Percentiles rank a stretch among this genome's conserved stretches.
Conservation (phyloP, 805 yeast species). For the Myxozyma neglecta region DNA sequence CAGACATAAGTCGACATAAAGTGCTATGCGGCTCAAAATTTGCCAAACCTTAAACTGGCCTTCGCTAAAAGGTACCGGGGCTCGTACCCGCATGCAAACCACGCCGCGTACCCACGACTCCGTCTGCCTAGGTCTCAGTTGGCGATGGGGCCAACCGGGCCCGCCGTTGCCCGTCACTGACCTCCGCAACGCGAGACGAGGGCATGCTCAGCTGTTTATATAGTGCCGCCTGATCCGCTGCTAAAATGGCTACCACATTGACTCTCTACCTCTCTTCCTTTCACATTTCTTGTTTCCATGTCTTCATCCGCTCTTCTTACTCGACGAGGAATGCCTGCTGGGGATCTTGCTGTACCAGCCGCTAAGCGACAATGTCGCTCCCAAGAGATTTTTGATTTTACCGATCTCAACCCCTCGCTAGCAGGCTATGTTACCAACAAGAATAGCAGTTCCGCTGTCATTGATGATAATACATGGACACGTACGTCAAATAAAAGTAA, state of each 20-base stretch:
- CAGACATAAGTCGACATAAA: neutral
- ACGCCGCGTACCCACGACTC: neutral
- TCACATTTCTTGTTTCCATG: neutral
- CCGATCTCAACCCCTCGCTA: neutral
- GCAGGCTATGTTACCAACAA: neutral
- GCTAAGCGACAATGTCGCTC: slow-evolving; percentile 1
- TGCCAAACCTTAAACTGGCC: neutral
- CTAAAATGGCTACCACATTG: neutral
- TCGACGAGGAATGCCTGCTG: slow-evolving; percentile 4
- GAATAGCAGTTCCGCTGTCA: neutral
- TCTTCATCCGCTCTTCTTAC: slow-evolving; percentile 6
- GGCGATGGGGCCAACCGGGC: slow-evolving; percentile 6
- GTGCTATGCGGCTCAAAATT: neutral
- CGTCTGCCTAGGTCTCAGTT: neutral
- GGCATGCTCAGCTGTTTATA: neutral
- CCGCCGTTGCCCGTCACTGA: slow-evolving; percentile 1
- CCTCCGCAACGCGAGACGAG: neutral
- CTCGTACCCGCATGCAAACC: slow-evolving; percentile 1
- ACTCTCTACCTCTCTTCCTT: neutral
- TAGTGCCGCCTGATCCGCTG: neutral
- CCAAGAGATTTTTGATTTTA: neutral
- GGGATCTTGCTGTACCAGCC: neutral
- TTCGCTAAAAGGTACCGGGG: neutral
- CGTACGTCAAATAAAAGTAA: too few species aligned
- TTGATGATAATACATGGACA: too few species aligned